Evolutionary conservation across 148 eudicot species (phyloP), one percentile per base, ranked within the genome.

Genomic region (Polygonum maritimum): DNA sequence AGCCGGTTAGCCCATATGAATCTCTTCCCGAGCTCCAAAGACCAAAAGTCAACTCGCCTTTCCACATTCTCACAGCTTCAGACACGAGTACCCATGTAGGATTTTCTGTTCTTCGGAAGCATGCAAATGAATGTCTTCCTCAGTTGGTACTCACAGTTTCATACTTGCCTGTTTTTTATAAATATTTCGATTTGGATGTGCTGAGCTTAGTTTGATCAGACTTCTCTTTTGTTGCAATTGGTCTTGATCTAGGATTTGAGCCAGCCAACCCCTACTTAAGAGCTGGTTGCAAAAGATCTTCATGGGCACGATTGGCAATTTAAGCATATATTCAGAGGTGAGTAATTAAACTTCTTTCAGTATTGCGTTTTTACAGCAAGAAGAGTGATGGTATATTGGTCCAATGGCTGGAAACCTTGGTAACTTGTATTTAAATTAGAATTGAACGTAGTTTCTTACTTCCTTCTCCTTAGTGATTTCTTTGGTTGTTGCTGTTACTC

Each of bases 71-170:
- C 39, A 94, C 98, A 11, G 97, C 97, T 52, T 94, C 98, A 13
- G 98, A 94, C 81, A 94, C 96, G 18, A 94, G 97, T 76, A 94
- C 98, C 39, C 98, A 92, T 84, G 98, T 97, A 33, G 98, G 98
- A 18, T 94, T 94, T 82, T 94, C 97, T 38, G 92, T 94, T 75
- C 97, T 94, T 63, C 88, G 96, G 49, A 94, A 88, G 83, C 96
- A 94, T 80, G 98, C 98, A 2, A 89, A 84, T 52, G 98, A 94
- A 79, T 94, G 98, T 82, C 80, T 94, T 26, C 98, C 98, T 78
- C 93, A 85, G 51, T 75, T 94, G 89, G 98, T 94, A 89, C 84
- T 73, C 54, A 70, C 21, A 33, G 22, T 31, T 26, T 55, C 31
- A 55, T 55, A 26, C 7, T 55, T 7, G 31, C 2, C 63, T 19